Conservation (phyloP, 257 asterid genomes). For the Nicotiana noctiflora region DNA sequence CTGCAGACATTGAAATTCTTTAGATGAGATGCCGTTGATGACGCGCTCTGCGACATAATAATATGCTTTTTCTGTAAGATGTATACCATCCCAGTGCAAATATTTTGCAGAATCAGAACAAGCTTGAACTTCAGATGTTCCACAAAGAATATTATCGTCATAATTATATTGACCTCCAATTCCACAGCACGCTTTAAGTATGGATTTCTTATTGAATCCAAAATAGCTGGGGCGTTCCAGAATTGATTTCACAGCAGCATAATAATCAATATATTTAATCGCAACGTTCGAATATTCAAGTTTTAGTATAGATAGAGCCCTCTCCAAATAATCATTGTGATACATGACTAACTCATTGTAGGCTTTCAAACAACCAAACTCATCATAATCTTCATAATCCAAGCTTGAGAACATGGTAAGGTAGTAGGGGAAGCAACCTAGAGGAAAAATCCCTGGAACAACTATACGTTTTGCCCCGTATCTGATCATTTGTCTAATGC, state of each 20-base stretch:
- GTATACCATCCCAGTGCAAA: conserved; percentile 19
- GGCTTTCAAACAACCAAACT: background rate
- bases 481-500: background rate
- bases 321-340: background rate
- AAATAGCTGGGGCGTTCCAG: background rate
- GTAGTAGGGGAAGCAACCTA: background rate
- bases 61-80: conserved; percentile 16
- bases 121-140: conserved; percentile 3
- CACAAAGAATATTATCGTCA: background rate
- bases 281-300: background rate
- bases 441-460: background rate
- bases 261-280: background rate
- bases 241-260: background rate
- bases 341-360: background rate
- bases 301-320: background rate
- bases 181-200: conserved; percentile 5
- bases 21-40: background rate
- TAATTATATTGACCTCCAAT: conserved; percentile 7
- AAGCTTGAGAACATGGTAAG: background rate
- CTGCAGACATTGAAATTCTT: background rate
- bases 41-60: background rate
- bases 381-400: background rate
- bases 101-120: conserved; percentile 6
- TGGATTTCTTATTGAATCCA: background rate
- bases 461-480: background rate